These are phyloP conservation scores for Chara braunii DNA, from an alignment of 139 green algal species.

Conservation along the genomic window DNA sequence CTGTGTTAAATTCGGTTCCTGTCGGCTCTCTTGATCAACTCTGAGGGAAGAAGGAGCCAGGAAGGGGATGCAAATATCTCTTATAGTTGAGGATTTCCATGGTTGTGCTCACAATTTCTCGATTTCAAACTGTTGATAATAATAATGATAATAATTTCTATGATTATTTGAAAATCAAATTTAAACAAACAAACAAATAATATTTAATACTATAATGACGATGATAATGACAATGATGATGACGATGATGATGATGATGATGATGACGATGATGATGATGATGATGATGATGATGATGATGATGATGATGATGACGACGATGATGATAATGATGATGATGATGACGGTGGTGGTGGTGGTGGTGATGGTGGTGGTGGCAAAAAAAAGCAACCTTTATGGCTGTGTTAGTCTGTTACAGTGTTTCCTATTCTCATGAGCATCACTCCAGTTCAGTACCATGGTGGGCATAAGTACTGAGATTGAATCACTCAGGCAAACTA, in stretches of 20 bases:
- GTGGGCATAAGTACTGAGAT: not conserved
- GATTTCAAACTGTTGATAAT: not conserved
- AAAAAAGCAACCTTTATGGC: not conserved
- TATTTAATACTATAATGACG: not conserved
- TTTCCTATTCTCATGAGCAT: not conserved
- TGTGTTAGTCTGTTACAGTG: not conserved
- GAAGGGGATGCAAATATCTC: too few relatives aligned
- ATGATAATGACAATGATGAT: not conserved
- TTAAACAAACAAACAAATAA: not conserved
- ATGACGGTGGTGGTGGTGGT: not conserved
- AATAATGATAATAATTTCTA: not conserved
- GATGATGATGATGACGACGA: not conserved
- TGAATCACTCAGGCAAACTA: not conserved
- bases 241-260: not conserved
- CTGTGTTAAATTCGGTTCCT: too few relatives aligned
- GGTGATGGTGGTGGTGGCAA: not conserved
- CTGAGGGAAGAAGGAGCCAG: too few relatives aligned
- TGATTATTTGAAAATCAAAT: not conserved
- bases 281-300: not conserved
- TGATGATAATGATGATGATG: not conserved
- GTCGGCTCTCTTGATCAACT: too few relatives aligned
- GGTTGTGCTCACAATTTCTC: too few relatives aligned
- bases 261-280: not conserved
- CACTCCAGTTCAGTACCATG: not conserved
- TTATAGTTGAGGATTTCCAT: too few relatives aligned